phyloP scores from a whole-genome alignment of 768 basidiomycete species.

The Collybia sordida region DNA sequence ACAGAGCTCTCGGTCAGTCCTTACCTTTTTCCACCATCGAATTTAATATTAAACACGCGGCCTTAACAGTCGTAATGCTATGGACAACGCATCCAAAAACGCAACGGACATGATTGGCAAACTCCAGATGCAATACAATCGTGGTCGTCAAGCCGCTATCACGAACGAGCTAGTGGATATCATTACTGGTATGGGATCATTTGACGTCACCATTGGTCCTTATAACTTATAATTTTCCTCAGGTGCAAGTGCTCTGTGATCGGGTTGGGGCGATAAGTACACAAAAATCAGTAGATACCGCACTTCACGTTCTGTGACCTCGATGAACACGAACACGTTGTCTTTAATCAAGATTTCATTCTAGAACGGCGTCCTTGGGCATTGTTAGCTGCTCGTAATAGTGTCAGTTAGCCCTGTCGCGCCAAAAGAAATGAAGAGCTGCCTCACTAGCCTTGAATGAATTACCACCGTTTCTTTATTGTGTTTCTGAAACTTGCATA shows the following conservation, averaged over 20 bases:
- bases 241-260: constrained; percentile 48
- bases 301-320: neutral
- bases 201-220: neutral
- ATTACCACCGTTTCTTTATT: no score
- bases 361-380: no score
- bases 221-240: neutral
- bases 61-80: constrained; percentile 81
- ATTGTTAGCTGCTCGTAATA: no score
- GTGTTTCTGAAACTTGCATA: no score
- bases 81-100: constrained; percentile 99
- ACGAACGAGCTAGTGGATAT: constrained; percentile 95
- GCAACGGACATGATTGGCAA: constrained; percentile 88
- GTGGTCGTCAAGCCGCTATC: constrained; percentile 97
- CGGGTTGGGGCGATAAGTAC: constrained; percentile 3
- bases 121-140: constrained; percentile 95
- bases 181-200: constrained; percentile 68
- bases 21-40: neutral
- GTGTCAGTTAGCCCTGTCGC: no score
- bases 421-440: no score
- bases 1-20: constrained; percentile 77
- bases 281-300: constrained; percentile 13
- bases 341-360: no score
- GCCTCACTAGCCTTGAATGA: no score
- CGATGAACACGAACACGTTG: no score
- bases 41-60: constrained; percentile 1